Evolutionary conservation across 1,139 yeast genomes (phyloP), one percentile per base, ranked within the genome.

Genomic region (Ogataea hybrid): DNA sequence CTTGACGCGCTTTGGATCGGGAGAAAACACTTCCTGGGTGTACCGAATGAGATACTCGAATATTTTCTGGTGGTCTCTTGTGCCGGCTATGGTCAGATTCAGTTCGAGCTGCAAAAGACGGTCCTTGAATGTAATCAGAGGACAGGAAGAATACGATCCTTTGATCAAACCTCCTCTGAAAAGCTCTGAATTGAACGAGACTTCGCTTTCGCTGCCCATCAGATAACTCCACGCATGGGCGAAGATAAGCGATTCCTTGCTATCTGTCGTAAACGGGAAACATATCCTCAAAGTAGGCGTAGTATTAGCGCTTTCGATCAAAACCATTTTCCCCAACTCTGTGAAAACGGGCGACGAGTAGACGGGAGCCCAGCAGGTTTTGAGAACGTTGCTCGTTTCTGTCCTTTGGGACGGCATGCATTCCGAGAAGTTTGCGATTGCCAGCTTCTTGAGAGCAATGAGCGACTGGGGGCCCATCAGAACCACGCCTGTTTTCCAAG

Each of bases 381-480:
- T 37, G 9, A 41, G 15, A 5, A 48, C 43, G 23, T 43, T 41
- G 4, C 28, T 38, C 9, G 29, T 35, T 14, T 23, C 31, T 7
- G 28, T 17, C 11, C 15, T 27, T 7, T 10, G 25, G 17, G 7
- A 7, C 17, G 9, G 9, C 45, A 47, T 23, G 53, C 53, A 31
- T 36, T 28, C 8, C 3, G 49, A 46, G 54, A 81, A 81, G 44
- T 67, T 59, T 0, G 62, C 34, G 2, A 68, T 35, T 0, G 79
- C 80, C 15, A 79, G 46, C 51, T 77, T 81, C 39, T 74, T 77
- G 31, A 84, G 57, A 28, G 65, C 61, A 48, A 79, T 79, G 32
- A 81, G 52, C 0, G 89, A 79, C 45, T 81, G 83, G 0, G 87
- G 79, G 0, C 89, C 83, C 50, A 74, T 69, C 2, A 84, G 51